A percentile compares a stretch with the other conserved stretches of the same genome.
Conservation (phyloP, 73 alveolate species). For the Paramecium primaurelia region DNA sequence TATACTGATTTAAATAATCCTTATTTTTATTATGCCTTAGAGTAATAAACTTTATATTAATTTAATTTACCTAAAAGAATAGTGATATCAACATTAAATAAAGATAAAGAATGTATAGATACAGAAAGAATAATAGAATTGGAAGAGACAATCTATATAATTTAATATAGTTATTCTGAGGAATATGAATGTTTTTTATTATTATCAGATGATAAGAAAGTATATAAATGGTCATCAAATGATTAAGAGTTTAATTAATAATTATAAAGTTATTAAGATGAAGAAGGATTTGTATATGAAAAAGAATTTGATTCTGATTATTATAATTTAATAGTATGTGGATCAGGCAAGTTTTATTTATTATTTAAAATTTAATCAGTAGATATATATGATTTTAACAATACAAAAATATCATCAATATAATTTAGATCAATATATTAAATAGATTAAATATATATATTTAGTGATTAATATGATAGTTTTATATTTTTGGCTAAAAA, state of each 20-base stretch:
- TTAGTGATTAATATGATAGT: neutral
- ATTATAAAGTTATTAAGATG: neutral
- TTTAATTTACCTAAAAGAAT: neutral
- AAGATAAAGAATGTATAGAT: neutral
- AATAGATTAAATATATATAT: neutral
- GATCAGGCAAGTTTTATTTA: neutral
- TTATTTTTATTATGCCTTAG: neutral
- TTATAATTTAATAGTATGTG: neutral
- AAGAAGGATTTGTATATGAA: neutral
- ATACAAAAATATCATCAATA: neutral
- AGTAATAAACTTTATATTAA: neutral
- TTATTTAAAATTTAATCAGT: neutral
- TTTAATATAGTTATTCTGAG: neutral
- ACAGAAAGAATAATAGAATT: neutral
- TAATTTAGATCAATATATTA: neutral
- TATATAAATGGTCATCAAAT: neutral
- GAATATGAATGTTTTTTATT: neutral
- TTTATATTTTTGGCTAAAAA: neutral
- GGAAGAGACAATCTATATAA: neutral
- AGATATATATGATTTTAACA: neutral
- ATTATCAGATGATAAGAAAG: neutral
- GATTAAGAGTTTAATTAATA: neutral
- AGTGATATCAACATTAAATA: neutral
- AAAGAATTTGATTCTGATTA: neutral
- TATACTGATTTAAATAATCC: neutral